Base-by-base conservation (phyloP, 306 rosid genomes). In the Trifolium dubium region DNA sequence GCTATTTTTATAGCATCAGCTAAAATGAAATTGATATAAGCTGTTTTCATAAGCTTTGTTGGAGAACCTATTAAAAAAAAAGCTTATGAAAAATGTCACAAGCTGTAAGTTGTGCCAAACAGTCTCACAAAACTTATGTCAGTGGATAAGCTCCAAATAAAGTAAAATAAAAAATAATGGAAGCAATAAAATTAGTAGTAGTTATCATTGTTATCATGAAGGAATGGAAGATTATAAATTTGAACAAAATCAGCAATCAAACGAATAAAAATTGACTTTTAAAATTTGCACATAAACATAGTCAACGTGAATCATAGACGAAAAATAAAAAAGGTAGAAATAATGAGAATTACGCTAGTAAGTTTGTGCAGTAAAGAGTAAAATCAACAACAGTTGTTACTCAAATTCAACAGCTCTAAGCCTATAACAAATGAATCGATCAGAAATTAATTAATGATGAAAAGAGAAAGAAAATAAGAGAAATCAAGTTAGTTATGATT, bases 171-270 rank as follows among this genome's bases (percentile, higher is more conserved):
- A 60, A 13, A 49, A 49, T 5, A 29, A 28, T 30, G 60, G 6
- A 28, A 12, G 13, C 51, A 17, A 14, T 23, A 35, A 51, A 54
- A 31, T 68, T 54, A 15, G 56, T 39, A 6, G 2, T 23, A 37
- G 2, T 37, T 12, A 37, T 5, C 19, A 72, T 6, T 35, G n/a
- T 66, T 59, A 35, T 56, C 39, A 73, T 39, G 11, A 17, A 23
- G 14, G 64, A 50, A 17, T 15, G 14, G 64, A 50, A 73, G 59
- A 63, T 72, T 47, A 35, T 53, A 30, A 80, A 80, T 62, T 63
- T 68, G 14, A 54, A 32, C 34, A 56, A 64, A 69, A 66, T 32
- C 64, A 67, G 4, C 29, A 67, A 77, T 51, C 32, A 74, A 50
- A 67, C 1, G 47, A 46, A 64, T 55, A 35, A 40, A 44, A 78